A percentile compares a stretch with the other conserved stretches of the same genome.
Evolutionary conservation across 1,139 yeast genomes (phyloP).

Genomic region (Saccharomycopsis hybrid): DNA sequence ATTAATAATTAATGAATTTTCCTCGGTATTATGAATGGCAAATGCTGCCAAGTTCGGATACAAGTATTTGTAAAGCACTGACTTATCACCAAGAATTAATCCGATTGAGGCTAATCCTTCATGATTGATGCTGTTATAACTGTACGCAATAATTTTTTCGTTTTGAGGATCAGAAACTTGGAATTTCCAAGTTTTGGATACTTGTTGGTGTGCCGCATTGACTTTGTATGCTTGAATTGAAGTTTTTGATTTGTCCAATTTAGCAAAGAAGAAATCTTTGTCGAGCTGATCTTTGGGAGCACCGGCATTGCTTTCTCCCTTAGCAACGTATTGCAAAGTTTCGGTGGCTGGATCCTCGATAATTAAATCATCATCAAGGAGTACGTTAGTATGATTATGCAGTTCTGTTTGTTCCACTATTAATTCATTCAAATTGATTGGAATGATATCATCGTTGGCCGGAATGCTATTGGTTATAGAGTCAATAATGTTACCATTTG

Average conservation of each 20-base stretch:
- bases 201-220: conserved; percentile 19
- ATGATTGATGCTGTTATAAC: conserved; percentile 35
- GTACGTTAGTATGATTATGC: neutral
- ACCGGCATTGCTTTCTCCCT: too few relatives aligned
- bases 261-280: conserved; percentile 20
- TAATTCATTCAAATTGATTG: conserved; percentile 7
- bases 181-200: conserved; percentile 32
- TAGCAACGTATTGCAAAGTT: neutral
- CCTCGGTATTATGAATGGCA: conserved; percentile 37
- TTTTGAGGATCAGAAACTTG: conserved; percentile 22
- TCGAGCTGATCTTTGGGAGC: neutral
- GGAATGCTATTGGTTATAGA: conserved; percentile 11
- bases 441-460: conserved; percentile 7
- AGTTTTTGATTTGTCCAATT: conserved; percentile 16
- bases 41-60: conserved; percentile 63
- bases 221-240: conserved; percentile 27
- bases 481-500: conserved; percentile 7
- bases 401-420: neutral
- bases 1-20: conserved; percentile 36
- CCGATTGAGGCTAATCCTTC: conserved; percentile 62
- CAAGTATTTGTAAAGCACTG: conserved; percentile 78
- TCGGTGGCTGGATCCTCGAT: conserved; percentile 12
- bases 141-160: conserved; percentile 33
- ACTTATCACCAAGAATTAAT: conserved; percentile 58
- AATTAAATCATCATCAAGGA: conserved; percentile 21